Evolutionary conservation across 495 filamentous ascomycete genomes (phyloP).

Genomic region (Aspergillus hancockii): DNA sequence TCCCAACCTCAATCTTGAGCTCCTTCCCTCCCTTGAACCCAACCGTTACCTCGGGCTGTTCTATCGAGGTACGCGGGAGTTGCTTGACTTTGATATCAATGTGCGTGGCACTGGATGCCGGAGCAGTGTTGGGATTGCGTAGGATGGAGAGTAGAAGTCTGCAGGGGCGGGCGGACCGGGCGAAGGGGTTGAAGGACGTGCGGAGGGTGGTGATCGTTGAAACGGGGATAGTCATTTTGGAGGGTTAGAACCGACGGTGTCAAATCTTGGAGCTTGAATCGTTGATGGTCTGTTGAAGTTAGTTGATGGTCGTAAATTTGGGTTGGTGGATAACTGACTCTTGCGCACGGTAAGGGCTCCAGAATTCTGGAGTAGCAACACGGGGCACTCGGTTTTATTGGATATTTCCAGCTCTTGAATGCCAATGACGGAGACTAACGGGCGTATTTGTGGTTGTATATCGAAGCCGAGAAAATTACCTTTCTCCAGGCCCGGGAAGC

Average conservation of each 20-base stretch:
- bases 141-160: constrained; percentile 84
- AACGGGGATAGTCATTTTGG: constrained; percentile 73
- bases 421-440: background rate
- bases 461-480: constrained; percentile 10
- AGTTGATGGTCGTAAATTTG: background rate
- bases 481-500: constrained; percentile 1
- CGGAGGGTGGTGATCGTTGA: constrained; percentile 72
- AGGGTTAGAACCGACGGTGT: background rate
- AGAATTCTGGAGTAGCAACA: background rate
- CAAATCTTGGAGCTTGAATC: background rate
- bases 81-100: constrained; percentile 72
- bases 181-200: constrained; percentile 92
- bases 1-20: constrained; percentile 69
- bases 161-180: constrained; percentile 69
- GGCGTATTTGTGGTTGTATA: background rate
- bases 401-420: background rate
- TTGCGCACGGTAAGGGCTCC: background rate
- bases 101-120: constrained; percentile 69
- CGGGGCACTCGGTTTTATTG: background rate
- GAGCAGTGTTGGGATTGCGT: constrained; percentile 60
- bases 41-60: constrained; percentile 58
- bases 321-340: constrained; percentile 2
- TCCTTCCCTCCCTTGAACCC: constrained; percentile 64
- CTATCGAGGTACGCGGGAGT: constrained; percentile 62
- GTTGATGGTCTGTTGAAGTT: constrained; percentile 1